Base-by-base conservation (phyloP, 495 filamentous ascomycete genomes). In the Tuber brumale region DNA sequence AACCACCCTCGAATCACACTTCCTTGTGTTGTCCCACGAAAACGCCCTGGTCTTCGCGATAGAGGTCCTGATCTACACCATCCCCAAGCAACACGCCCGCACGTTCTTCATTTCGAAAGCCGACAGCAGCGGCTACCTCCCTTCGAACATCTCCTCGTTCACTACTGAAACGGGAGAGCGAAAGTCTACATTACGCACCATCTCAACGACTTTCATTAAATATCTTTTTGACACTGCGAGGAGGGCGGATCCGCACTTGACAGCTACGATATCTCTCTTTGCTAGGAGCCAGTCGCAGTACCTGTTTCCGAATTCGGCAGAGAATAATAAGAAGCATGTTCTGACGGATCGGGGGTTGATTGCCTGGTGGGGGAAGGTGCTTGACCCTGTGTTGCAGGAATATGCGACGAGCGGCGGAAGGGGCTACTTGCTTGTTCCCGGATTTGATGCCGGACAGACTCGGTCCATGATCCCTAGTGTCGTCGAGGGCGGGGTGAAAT, bases 71-170 rank as follows among this genome's bases (percentile, higher is more conserved):
- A 88, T 96, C 71, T 90, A 91, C 78, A 90, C 92, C 35, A 96
- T 71, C 46, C 44, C 75, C 21, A 76, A 66, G 48, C 74, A 82
- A 92, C 45, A 89, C 89, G 76, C 88, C 89, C 84, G 88, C 92
- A 97, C 91, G 48, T 88, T 98, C 46, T 99, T 98, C 84, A 91
- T 99, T 51, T 94, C 93, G 74, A 99, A 99, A 85, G 95, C 95
- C 71, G 95, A 99, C 84, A 97, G 95, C 23, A 97, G 94, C 2
- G 95, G 95, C 70, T 95, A 92, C 79, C 85, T 97, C 41, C 88
- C 90, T 1, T 61, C 75, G 10, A 73, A 73, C 7, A 66, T 77
- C 72, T 74, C 81, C 16, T 81, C 81, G 5, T 83, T 83, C 39
- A 57, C 51, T 8, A 72, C 70, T 9, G 23, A 75, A 19, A 45